Conservation (phyloP, 805 yeast genomes). For the Sugiyamaella valdiviana region DNA sequence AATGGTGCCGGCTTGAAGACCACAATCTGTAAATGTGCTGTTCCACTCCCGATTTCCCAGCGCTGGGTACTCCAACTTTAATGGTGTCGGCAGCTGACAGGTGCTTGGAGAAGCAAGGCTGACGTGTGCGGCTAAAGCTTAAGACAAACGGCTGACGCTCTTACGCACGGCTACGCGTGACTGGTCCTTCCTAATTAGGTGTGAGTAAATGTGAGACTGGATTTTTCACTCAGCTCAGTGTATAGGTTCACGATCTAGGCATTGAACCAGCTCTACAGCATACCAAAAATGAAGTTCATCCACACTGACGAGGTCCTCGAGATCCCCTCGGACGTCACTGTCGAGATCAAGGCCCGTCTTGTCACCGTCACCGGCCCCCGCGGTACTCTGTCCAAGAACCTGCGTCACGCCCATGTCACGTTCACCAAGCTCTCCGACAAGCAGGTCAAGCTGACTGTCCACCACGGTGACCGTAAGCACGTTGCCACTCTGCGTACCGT, state of each 20-base stretch:
- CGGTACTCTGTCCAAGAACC: slow-evolving; percentile 85
- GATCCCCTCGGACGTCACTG: slow-evolving; percentile 88
- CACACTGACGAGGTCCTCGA: slow-evolving; percentile 79
- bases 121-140: neutral
- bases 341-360: slow-evolving; percentile 84
- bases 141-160: neutral
- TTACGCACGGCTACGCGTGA: neutral
- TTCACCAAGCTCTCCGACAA: slow-evolving; percentile 67
- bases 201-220: neutral
- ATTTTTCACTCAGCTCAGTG: slow-evolving; percentile 1
- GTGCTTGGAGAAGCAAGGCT: neutral
- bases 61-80: no score
- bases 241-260: neutral
- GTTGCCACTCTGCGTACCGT: slow-evolving; percentile 99
- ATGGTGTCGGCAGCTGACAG: no score
- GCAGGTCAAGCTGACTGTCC: slow-evolving; percentile 82
- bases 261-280: neutral
- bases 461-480: slow-evolving; percentile 99
- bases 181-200: slow-evolving; percentile 2
- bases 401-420: slow-evolving; percentile 92
- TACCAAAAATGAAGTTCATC: slow-evolving; percentile 63
- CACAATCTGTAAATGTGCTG: no score
- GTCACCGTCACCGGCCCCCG: slow-evolving; percentile 96
- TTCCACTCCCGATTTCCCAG: no score
- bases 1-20: no score